Evolutionary conservation across 2,329 filamentous ascomycete species (phyloP).

Genomic region (Cordyceps pruinosa): DNA sequence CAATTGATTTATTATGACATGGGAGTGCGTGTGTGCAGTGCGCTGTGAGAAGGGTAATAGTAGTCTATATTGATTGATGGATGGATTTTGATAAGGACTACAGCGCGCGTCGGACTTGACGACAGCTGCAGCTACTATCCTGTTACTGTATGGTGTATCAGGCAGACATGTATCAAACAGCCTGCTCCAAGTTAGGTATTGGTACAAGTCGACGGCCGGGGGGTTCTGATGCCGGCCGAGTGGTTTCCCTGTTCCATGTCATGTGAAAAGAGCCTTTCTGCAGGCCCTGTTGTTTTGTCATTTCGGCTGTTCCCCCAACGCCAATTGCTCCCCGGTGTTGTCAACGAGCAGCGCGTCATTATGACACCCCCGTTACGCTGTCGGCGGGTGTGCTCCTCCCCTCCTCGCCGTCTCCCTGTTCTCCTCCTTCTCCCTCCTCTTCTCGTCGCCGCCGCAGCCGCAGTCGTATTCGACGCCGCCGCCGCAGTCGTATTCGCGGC

Average conservation of each 20-base stretch:
- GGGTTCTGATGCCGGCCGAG: background rate
- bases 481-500: no score
- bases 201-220: background rate
- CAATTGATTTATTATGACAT: slow-evolving; percentile 23
- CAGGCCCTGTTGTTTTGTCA: background rate
- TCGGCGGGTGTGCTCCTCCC: background rate
- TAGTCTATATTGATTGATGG: background rate
- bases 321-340: no score
- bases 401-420: background rate
- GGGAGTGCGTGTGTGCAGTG: background rate
- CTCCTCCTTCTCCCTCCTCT: background rate
- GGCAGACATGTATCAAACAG: no score
- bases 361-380: no score
- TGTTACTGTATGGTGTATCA: no score
- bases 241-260: background rate
- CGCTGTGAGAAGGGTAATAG: background rate
- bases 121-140: no score
- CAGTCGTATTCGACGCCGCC: no score
- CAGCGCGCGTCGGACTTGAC: background rate
- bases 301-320: no score
- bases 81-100: background rate
- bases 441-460: background rate
- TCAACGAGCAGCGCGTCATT: no score
- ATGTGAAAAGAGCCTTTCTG: background rate
- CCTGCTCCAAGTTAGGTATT: no score